Base-by-base conservation (phyloP, 2,329 filamentous ascomycete species). In the Didymella exigua region DNA sequence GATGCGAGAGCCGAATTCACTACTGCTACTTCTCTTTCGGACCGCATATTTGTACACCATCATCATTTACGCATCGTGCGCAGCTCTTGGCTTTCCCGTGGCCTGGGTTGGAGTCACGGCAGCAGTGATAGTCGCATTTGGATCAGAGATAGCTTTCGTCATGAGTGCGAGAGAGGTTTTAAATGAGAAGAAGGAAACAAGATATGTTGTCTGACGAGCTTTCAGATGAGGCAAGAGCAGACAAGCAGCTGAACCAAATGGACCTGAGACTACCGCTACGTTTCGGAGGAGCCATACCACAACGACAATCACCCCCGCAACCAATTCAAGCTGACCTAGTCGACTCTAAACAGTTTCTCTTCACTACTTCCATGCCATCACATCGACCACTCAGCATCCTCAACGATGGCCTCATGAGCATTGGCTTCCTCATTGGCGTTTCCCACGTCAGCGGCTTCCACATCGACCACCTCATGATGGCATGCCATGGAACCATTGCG, bases 41-140 rank as follows among this genome's bases (percentile, higher is more conserved):
- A 51, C 33, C 4, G 47, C 54, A 14, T 56, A 56, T 9, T 31
- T 51, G 14, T 48, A 51, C 23, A 56, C 26, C 14, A 27, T 51
- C 24, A 42, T 48, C 23, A 42, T 56, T 26, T 56, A 56, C 19
- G 33, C 31, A 0, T 48, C 54, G 3, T 56, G 47, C 27, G 33
- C 48, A 29, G 24, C 23, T 4, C 37, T 56, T 2, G 42, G 43
- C 7, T 38, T 56, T 19, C 45, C 18, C 1, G 54, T 49, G 6
- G 27, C 54, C 1, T 23, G 42, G 18, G 29, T 48, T 16, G 48
- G 54, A 23, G 21, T 56, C n/a, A 40, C 26, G 4, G 54, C 54
- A 16, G 40, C 47, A 10, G 7, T 18, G 5, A 13, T 52, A 9
- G 18, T 56, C 5, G 47, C 54, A 5, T 13, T 51, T 8, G 31